phyloP scores from a whole-genome alignment of 2,329 filamentous ascomycete genomes.

The Stachybotrys elegans region DNA sequence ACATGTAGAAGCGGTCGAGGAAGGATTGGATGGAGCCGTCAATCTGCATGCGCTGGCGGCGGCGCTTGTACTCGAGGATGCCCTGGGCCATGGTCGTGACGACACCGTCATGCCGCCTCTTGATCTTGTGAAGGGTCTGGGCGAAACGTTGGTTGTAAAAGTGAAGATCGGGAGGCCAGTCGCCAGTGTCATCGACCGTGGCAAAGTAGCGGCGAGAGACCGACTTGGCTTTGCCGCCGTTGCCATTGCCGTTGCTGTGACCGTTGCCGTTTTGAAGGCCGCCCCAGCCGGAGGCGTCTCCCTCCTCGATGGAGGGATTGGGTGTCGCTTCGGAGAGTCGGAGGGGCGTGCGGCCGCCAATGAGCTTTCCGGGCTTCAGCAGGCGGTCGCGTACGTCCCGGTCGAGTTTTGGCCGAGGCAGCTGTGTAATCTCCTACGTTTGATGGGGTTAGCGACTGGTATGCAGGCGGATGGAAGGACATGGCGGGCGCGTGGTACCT shows the following conservation, averaged over 20 bases:
- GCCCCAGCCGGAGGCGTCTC: conserved; percentile 66
- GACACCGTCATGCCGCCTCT: conserved; percentile 91
- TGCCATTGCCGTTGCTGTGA: conserved; percentile 42
- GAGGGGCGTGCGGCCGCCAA: conserved; percentile 53
- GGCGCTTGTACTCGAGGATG: conserved; percentile 96
- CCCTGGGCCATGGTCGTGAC: conserved; percentile 98
- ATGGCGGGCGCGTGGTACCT: conserved; percentile 53
- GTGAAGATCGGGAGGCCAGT: conserved; percentile 92
- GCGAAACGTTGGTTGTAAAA: conserved; percentile 93
- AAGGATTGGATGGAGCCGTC: conserved; percentile 97
- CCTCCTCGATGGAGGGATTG: conserved; percentile 83
- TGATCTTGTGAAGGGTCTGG: conserved; percentile 86
- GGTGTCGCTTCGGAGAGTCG: conserved; percentile 77
- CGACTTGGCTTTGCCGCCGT: conserved; percentile 42
- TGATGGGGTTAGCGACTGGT: no score
- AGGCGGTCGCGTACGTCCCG: conserved; percentile 74
- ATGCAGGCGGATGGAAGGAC: conserved; percentile 1
- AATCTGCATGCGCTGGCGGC: conserved; percentile 94
- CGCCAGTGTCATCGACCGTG: conserved; percentile 77
- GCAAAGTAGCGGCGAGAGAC: conserved; percentile 70
- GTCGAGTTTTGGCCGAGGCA: conserved; percentile 72
- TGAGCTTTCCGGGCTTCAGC: conserved; percentile 58
- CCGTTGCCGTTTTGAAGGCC: conserved; percentile 29
- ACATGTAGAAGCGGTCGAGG: conserved; percentile 99
- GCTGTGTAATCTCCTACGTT: conserved; percentile 83